Conservation (phyloP, 2,329 filamentous ascomycete species). For the Fusarium sp. region DNA sequence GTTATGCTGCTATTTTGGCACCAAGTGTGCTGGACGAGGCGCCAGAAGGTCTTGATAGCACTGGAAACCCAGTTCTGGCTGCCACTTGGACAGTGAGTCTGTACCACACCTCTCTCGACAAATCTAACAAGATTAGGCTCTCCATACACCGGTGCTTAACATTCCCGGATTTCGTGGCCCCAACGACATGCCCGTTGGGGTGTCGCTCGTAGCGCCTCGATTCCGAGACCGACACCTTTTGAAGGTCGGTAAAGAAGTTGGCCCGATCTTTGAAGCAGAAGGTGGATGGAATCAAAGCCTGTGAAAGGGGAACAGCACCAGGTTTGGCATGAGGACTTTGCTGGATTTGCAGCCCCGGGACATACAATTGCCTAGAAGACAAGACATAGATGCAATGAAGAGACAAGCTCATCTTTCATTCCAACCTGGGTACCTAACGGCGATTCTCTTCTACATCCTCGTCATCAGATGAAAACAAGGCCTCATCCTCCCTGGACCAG, state of each 20-base stretch:
- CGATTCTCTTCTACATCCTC: conserved; percentile 13
- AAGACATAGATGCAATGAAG: too few relatives aligned
- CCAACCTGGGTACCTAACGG: not conserved
- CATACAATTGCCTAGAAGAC: not conserved
- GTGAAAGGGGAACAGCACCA: not conserved
- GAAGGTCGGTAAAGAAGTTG: conserved; percentile 56
- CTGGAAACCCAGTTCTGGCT: conserved; percentile 69
- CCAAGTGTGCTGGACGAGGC: conserved; percentile 75
- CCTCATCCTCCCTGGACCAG: conserved; percentile 50
- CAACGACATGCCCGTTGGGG: conserved; percentile 69
- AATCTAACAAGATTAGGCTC: conserved; percentile 46
- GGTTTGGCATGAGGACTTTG: not conserved
- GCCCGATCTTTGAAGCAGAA: conserved; percentile 51
- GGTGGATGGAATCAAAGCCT: conserved; percentile 40
- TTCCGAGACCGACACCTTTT: conserved; percentile 64
- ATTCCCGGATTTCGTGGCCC: conserved; percentile 73
- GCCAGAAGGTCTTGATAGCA: conserved; percentile 66
- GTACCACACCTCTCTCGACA: conserved; percentile 49
- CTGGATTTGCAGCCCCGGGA: not conserved
- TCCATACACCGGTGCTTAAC: conserved; percentile 75
- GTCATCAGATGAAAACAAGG: conserved; percentile 36
- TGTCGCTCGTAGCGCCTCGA: conserved; percentile 65
- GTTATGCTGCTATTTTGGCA: conserved; percentile 70
- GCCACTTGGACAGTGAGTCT: conserved; percentile 67
- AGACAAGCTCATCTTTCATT: too few relatives aligned